Conservation (phyloP, 768 basidiomycete genomes). For the Lentinula raphanica region DNA sequence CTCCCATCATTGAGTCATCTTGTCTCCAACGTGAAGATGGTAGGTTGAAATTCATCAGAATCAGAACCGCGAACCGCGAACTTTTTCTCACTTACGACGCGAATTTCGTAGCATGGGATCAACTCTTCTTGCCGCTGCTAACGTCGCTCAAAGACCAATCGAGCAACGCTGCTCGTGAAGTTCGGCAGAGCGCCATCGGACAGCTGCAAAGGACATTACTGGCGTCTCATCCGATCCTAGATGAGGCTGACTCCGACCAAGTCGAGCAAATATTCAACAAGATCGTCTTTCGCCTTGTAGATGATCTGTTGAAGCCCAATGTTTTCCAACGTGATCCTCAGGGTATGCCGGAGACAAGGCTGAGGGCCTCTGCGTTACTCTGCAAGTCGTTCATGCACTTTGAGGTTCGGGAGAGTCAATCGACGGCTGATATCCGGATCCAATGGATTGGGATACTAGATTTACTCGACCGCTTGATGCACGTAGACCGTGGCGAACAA, state of each 20-base stretch:
- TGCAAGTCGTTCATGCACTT: constrained; percentile 97
- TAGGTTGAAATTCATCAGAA: constrained; percentile 17
- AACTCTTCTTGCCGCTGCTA: constrained; percentile 70
- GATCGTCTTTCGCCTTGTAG: constrained; percentile 86
- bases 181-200: constrained; percentile 74
- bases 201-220: constrained; percentile 83
- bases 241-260: constrained; percentile 52
- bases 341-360: constrained; percentile 87
- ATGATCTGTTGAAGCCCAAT: constrained; percentile 85
- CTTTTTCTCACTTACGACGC: not conserved
- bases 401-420: constrained; percentile 64
- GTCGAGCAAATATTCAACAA: constrained; percentile 84
- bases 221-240: constrained; percentile 63
- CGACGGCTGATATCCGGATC: constrained; percentile 57
- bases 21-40: constrained; percentile 38
- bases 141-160: constrained; percentile 75
- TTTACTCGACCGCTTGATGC: constrained; percentile 84
- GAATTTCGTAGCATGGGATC: constrained; percentile 56
- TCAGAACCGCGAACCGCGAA: not conserved
- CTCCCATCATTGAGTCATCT: constrained; percentile 49
- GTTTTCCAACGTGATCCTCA: constrained; percentile 72
- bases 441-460: constrained; percentile 91
- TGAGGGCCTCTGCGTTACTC: constrained; percentile 82
- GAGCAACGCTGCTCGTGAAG: constrained; percentile 74
- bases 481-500: constrained; percentile 77